Percentiles rank a stretch among this genome's conserved stretches.
These are phyloP conservation scores for Allium fistulosum DNA, from an alignment of 106 monocot genomes.

Conservation along the genomic window DNA sequence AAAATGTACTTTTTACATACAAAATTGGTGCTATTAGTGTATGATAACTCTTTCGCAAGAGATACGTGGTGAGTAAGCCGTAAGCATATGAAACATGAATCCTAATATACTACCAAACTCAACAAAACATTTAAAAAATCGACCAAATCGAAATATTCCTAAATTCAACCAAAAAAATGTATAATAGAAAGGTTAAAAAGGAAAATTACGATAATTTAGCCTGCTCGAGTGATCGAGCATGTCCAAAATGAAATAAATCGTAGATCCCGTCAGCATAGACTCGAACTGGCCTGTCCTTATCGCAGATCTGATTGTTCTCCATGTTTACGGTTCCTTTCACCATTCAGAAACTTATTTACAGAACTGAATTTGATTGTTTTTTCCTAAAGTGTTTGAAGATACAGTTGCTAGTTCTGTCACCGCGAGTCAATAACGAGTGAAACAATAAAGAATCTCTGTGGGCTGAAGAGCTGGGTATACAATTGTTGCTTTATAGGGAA, in stretches of 20 bases:
- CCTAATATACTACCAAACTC: background rate
- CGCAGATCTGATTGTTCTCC: background rate
- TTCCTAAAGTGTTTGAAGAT: too few relatives aligned
- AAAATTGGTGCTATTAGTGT: too few relatives aligned
- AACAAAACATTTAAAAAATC: background rate
- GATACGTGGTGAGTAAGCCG: too few relatives aligned
- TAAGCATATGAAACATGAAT: too few relatives aligned
- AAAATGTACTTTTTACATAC: too few relatives aligned
- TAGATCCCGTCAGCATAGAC: constrained; percentile 71
- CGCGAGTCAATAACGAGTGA: too few relatives aligned
- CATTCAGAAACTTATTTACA: background rate
- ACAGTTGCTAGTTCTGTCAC: too few relatives aligned
- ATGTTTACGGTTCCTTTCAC: background rate
- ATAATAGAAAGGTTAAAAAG: background rate
- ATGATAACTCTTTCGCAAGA: too few relatives aligned
- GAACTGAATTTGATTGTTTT: too few relatives aligned
- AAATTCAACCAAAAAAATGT: background rate
- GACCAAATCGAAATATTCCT: background rate
- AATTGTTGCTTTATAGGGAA: too few relatives aligned
- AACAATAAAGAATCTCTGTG: too few relatives aligned
- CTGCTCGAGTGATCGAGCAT: constrained; percentile 63
- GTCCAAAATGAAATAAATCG: constrained; percentile 76
- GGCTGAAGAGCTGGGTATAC: too few relatives aligned
- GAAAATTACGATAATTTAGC: constrained; percentile 38
- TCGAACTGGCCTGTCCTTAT: constrained; percentile 28